Conservation (phyloP, 2,329 filamentous ascomycete species). For the Exophiala aquamarina region DNA sequence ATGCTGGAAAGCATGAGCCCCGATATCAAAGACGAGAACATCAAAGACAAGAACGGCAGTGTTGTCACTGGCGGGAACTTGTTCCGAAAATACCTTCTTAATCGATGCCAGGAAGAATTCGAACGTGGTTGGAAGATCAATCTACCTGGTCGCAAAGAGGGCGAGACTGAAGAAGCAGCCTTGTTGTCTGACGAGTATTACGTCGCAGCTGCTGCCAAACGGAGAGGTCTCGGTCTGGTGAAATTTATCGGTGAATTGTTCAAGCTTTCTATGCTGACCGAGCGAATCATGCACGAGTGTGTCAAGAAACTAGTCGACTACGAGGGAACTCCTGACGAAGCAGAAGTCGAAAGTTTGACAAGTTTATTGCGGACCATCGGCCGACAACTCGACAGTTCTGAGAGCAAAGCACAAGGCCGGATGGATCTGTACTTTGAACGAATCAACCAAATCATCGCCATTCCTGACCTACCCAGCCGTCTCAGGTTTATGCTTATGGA, state of each 20-base stretch:
- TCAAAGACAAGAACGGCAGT: conserved; percentile 84
- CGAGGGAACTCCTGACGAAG: conserved; percentile 87
- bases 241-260: conserved; percentile 99
- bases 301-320: conserved; percentile 96
- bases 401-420: conserved; percentile 76
- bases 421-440: conserved; percentile 94
- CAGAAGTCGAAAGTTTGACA: conserved; percentile 91
- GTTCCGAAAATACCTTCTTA: conserved; percentile 98
- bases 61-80: conserved; percentile 88
- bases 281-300: conserved; percentile 99
- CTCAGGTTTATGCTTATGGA: conserved; percentile 97
- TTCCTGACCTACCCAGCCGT: conserved; percentile 79
- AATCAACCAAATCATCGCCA: conserved; percentile 78
- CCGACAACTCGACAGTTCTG: conserved; percentile 71
- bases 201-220: conserved; percentile 86
- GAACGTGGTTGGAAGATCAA: conserved; percentile 96
- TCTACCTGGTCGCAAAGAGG: conserved; percentile 75
- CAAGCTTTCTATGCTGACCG: conserved; percentile 97
- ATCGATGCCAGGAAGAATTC: conserved; percentile 98
- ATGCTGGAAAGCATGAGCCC: conserved; percentile 95
- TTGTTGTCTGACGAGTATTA: conserved; percentile 98
- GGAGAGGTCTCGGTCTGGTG: conserved; percentile 93
- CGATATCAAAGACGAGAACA: conserved; percentile 92
- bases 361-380: conserved; percentile 92
- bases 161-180: conserved; percentile 67